A percentile compares a stretch with the other conserved stretches of the same genome.
These are phyloP conservation scores for Panicum hallii DNA, from an alignment of 202 grass and related monocot species.

Conservation along the genomic window DNA sequence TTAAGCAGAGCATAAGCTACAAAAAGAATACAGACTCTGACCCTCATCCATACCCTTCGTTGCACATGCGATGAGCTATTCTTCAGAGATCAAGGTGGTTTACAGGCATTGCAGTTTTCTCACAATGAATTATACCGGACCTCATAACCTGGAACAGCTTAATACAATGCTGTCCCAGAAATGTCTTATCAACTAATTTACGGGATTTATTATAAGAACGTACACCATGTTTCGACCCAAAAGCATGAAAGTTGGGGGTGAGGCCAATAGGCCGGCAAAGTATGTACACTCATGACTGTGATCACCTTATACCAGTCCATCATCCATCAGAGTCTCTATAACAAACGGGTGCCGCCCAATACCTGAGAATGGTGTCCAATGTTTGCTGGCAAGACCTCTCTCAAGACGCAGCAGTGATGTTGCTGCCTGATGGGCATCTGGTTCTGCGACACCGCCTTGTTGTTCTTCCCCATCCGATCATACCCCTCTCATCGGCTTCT, in stretches of 20 bases:
- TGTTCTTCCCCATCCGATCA: conserved; percentile 88
- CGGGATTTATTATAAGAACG: conserved; percentile 43
- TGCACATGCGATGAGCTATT: conserved; percentile 22
- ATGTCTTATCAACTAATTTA: conserved; percentile 49
- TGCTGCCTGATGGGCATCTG: conserved; percentile 53
- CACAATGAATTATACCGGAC: conserved; percentile 39
- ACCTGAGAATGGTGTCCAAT: conserved; percentile 16
- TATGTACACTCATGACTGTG: conserved; percentile 55
- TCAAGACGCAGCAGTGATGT: conserved; percentile 43
- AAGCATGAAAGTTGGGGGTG: conserved; percentile 43
- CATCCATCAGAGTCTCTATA: conserved; percentile 40
- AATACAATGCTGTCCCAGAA: conserved; percentile 34
- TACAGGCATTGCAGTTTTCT: conserved; percentile 30
- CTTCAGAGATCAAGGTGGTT: conserved; percentile 37
- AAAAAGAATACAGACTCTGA: conserved; percentile 9
- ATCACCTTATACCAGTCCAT: conserved; percentile 50
- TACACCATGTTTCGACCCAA: conserved; percentile 51
- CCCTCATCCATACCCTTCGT: background rate
- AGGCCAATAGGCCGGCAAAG: conserved; percentile 51
- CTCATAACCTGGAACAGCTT: conserved; percentile 37
- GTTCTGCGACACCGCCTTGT: conserved; percentile 75
- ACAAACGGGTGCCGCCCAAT: conserved; percentile 27
- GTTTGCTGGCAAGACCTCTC: conserved; percentile 30
- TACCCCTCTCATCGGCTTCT: conserved; percentile 59
- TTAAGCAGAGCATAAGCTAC: background rate